Conservation (phyloP, 2,329 filamentous ascomycete genomes). For the Trichoderma polysporum region DNA sequence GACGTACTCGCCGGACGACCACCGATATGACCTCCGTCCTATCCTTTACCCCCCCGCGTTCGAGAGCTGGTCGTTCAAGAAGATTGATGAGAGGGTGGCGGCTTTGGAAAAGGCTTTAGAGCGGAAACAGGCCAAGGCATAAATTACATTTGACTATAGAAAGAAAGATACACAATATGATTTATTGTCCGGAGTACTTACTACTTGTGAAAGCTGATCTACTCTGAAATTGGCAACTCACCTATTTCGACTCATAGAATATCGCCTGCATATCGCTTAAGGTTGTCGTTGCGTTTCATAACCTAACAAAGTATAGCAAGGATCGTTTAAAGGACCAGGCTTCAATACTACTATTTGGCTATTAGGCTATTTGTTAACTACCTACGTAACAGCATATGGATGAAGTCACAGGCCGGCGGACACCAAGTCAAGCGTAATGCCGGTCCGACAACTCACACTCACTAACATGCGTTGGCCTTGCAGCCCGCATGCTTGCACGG, state of each 20-base stretch:
- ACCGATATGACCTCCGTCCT: conserved; percentile 28
- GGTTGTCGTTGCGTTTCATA: neutral
- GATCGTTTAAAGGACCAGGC: neutral
- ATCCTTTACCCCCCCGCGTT: conserved; percentile 36
- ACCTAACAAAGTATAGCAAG: neutral
- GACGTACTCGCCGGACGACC: conserved; percentile 30
- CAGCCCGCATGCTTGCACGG: neutral
- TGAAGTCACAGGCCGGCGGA: neutral
- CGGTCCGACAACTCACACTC: neutral
- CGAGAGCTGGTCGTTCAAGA: conserved; percentile 40
- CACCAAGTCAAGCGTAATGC: neutral
- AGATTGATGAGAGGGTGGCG: conserved; percentile 40
- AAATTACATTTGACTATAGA: neutral
- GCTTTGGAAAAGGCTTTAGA: conserved; percentile 31
- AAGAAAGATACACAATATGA: neutral
- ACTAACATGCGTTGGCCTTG: neutral
- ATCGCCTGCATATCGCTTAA: neutral
- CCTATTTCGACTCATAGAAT: neutral
- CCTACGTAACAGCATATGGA: neutral
- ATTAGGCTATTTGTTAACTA: neutral
- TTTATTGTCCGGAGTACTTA: neutral
- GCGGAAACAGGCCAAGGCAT: neutral
- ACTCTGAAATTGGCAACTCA: neutral
- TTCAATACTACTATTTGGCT: neutral
- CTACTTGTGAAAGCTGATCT: neutral